Conservation (phyloP, 805 yeast genomes). For the Hagleromyces aurorensis region DNA sequence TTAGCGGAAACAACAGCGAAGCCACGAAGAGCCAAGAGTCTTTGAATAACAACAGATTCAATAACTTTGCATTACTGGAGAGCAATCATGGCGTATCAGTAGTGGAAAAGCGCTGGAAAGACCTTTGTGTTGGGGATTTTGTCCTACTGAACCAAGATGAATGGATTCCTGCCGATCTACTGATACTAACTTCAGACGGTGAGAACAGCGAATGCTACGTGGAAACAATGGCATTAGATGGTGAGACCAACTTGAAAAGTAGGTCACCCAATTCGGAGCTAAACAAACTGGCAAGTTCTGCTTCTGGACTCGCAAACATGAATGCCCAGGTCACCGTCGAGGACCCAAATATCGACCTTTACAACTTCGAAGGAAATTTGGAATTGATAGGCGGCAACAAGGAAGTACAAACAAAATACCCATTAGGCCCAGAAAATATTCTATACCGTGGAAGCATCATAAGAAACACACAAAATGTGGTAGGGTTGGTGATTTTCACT, state of each 20-base stretch:
- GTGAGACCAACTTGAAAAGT: slow-evolving; percentile 87
- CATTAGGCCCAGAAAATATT: slow-evolving; percentile 77
- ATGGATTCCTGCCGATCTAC: slow-evolving; percentile 89
- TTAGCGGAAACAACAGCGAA: neutral
- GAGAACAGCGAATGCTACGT: slow-evolving; percentile 59
- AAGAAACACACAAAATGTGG: slow-evolving; percentile 66
- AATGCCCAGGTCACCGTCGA: slow-evolving; percentile 59
- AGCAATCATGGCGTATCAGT: slow-evolving; percentile 19
- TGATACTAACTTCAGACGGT: slow-evolving; percentile 60
- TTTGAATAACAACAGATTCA: slow-evolving; percentile 13
- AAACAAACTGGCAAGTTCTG: slow-evolving; percentile 42
- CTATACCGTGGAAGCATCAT: slow-evolving; percentile 84
- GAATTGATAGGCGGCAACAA: slow-evolving; percentile 32
- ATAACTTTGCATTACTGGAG: slow-evolving; percentile 15
- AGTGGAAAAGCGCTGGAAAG: slow-evolving; percentile 50
- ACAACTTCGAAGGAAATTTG: slow-evolving; percentile 81
- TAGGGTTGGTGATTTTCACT: slow-evolving; percentile 82
- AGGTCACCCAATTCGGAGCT: slow-evolving; percentile 60
- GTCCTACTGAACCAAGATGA: slow-evolving; percentile 69
- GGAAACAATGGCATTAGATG: slow-evolving; percentile 97
- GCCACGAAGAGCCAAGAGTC: neutral
- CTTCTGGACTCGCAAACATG: slow-evolving; percentile 41
- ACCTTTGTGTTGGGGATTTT: slow-evolving; percentile 82
- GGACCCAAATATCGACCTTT: slow-evolving; percentile 87
- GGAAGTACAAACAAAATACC: slow-evolving; percentile 36